phyloP scores from a whole-genome alignment of 495 filamentous ascomycete genomes.

The Rusavskia elegans region DNA sequence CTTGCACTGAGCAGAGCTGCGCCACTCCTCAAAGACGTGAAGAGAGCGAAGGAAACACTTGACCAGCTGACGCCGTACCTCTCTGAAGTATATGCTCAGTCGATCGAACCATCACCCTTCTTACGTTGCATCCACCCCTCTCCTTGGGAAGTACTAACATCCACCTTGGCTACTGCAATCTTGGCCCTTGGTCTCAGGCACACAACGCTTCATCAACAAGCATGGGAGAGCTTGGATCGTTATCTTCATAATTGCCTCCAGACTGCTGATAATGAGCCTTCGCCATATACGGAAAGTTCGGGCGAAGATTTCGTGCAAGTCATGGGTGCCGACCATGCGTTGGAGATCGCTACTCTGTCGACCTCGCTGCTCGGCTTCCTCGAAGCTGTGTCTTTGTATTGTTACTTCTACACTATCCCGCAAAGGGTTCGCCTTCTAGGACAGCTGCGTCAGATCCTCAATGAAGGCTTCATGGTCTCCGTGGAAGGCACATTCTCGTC shows the following conservation, averaged over 20 bases:
- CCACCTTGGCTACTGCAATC: conserved; percentile 60
- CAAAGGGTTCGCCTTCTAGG: conserved; percentile 58
- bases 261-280: conserved; percentile 26
- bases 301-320: conserved; percentile 27
- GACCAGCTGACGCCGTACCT: conserved; percentile 66
- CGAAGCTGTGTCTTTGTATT: conserved; percentile 58
- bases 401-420: conserved; percentile 58
- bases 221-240: conserved; percentile 41
- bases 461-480: conserved; percentile 65
- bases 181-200: conserved; percentile 60
- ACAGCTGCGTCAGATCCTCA: conserved; percentile 52
- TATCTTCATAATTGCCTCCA: conserved; percentile 53
- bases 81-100: conserved; percentile 62
- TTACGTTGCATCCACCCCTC: conserved; percentile 71
- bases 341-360: conserved; percentile 51
- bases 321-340: conserved; percentile 42
- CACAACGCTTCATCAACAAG: conserved; percentile 41
- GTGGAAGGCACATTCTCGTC: conserved; percentile 79
- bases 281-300: conserved; percentile 22
- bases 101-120: conserved; percentile 63
- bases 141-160: conserved; percentile 77
- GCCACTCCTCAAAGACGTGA: conserved; percentile 43
- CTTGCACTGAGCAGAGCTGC: conserved; percentile 81
- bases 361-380: conserved; percentile 80
- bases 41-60: conserved; percentile 58